Evolutionary conservation across 805 yeast genomes (phyloP), one percentile per base, ranked within the genome.

Genomic region (Candida michaelii): DNA sequence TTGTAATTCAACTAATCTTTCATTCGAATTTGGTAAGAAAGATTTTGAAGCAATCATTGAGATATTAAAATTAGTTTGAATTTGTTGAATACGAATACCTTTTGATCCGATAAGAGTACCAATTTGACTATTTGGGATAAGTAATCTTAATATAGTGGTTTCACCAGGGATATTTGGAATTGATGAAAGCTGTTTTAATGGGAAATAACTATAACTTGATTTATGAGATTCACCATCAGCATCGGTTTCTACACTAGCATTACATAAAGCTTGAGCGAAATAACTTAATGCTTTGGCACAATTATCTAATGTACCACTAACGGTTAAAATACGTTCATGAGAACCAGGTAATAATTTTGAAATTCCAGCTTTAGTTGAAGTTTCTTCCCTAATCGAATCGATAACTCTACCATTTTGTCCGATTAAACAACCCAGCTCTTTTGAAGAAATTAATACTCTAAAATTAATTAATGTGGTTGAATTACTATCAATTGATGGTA

Each of bases 31-130:
- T 8, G 86, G 85, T 45, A 89, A 74, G 58, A 81, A 83, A 42
- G 87, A 89, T 58, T 88, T 89, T 27, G 95, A 83, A 9, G 95
- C 96, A 42, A 87, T 89, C 78, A 89, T 85, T 58, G 85, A 83
- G 40, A 89, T 88, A 42, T 75, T 69, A 60, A 71, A 82, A 24
- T 65, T 67, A 46, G 80, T 83, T 66, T 86, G 93, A 46, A 89
- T 77, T 30, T 83, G 74, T 67, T 87, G 89, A 58, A 89, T 89
- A 58, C 89, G 76, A 10, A 73, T 67, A 40, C 97, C 97, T 47
- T 79, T 85, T 44, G 85, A 80, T 40, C 97, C 97, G 58, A 89
- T 89, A 35, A 89, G 76, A 7, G 95, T 82, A 30, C 96, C 96
- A 80, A 89, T 82, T 60, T 88, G 96, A 39, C 82, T 74, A 62